Evolutionary conservation across 768 basidiomycete genomes (phyloP).

Genomic region (Lentinula lateritia): DNA sequence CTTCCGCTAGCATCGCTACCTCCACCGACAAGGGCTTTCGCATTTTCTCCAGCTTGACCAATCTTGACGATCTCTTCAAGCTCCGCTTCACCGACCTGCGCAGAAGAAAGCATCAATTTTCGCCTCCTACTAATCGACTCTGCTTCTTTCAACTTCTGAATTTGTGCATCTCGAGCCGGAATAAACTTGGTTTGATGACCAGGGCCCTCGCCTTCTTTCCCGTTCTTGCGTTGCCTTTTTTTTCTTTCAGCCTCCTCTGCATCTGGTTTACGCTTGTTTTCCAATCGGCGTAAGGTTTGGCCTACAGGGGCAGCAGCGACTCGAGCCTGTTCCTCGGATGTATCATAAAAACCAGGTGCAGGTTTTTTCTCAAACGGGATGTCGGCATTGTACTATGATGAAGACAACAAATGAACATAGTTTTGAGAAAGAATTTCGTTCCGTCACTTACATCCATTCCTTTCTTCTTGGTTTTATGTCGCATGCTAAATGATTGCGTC

Average conservation of each 20-base stretch:
- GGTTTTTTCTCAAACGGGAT: constrained; percentile 98
- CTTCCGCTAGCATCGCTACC: constrained; percentile 83
- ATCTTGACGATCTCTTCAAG: constrained; percentile 99
- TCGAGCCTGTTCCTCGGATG: constrained; percentile 87
- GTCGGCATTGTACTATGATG: constrained; percentile 85
- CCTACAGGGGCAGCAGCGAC: constrained; percentile 86
- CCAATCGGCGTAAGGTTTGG: constrained; percentile 83
- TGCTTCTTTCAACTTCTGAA: constrained; percentile 95
- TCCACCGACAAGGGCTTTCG: constrained; percentile 77
- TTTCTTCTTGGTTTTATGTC: constrained; percentile 90
- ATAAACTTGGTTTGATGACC: constrained; percentile 89
- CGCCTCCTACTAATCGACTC: constrained; percentile 88
- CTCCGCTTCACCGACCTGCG: constrained; percentile 93
- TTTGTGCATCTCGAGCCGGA: constrained; percentile 95
- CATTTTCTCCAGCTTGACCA: constrained; percentile 85
- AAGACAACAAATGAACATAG: background rate
- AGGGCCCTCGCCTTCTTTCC: constrained; percentile 57
- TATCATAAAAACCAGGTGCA: constrained; percentile 95
- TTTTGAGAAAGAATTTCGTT: background rate
- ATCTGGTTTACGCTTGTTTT: constrained; percentile 93
- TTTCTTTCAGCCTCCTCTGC: constrained; percentile 91
- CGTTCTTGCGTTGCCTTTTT: constrained; percentile 77
- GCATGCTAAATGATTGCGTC: constrained; percentile 51
- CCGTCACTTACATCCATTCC: constrained; percentile 84
- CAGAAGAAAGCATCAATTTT: constrained; percentile 77